Evolutionary conservation across 2,329 filamentous ascomycete species (phyloP).

Genomic region (Colletotrichum karsti): DNA sequence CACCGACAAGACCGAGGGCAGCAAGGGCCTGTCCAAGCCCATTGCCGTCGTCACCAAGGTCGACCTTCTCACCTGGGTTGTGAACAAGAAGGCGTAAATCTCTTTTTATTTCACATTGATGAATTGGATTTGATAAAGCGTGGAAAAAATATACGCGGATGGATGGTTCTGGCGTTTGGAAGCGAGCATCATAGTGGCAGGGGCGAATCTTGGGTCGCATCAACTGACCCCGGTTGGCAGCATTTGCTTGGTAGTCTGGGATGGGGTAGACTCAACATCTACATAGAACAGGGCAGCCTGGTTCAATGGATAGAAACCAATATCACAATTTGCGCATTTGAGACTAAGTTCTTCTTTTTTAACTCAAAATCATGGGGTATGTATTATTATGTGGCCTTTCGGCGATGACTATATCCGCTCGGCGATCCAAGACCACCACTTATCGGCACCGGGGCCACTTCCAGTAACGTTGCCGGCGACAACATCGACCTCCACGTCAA

Average conservation of each 20-base stretch:
- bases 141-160: background rate
- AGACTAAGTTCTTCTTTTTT: background rate
- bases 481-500: constrained; percentile 81
- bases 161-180: constrained; percentile 22
- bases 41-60: constrained; percentile 96
- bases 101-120: constrained; percentile 9
- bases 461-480: constrained; percentile 75
- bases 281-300: constrained; percentile 30
- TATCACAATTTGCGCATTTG: background rate
- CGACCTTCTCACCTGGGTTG: constrained; percentile 91
- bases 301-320: constrained; percentile 12
- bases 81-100: constrained; percentile 62
- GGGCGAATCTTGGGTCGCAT: constrained; percentile 28
- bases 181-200: constrained; percentile 22
- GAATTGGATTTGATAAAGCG: constrained; percentile 31
- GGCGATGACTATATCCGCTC: constrained; percentile 53
- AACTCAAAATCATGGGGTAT: background rate
- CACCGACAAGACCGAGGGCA: constrained; percentile 74
- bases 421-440: constrained; percentile 93
- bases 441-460: constrained; percentile 76
- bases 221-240: constrained; percentile 27
- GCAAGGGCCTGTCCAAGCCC: constrained; percentile 73
- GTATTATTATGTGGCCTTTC: constrained; percentile 19
- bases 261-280: constrained; percentile 53
- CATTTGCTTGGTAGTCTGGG: constrained; percentile 14